Conservation (phyloP, 345 rosid genomes). For the Syzygium oleosum region DNA sequence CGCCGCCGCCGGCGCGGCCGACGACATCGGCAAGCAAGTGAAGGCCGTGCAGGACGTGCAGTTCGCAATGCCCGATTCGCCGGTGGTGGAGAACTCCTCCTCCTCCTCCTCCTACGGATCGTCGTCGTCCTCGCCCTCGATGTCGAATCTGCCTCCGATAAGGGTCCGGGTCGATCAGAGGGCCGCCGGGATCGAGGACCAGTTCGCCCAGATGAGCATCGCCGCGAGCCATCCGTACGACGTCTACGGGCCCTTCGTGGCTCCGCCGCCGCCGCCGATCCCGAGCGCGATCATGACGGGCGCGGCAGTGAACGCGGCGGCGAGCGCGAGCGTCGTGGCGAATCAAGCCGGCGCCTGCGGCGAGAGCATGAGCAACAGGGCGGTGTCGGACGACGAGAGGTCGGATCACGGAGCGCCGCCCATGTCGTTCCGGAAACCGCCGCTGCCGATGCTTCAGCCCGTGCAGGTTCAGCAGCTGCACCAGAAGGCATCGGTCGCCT, state of each 20-base stretch:
- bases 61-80: conserved; percentile 42
- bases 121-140: conserved; percentile 62
- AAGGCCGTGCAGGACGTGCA: conserved; percentile 36
- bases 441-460: conserved; percentile 33
- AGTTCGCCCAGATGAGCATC: conserved; percentile 41
- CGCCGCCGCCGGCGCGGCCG: neutral
- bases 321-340: neutral
- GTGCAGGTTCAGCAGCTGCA: conserved; percentile 33
- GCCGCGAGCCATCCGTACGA: conserved; percentile 11
- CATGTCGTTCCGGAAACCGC: conserved; percentile 50
- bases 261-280: conserved; percentile 26
- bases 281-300: conserved; percentile 9
- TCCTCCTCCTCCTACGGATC: conserved; percentile 55
- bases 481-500: conserved; percentile 19
- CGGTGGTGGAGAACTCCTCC: conserved; percentile 26
- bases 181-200: conserved; percentile 39
- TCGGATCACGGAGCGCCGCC: conserved; percentile 45
- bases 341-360: conserved; percentile 14
- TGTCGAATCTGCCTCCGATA: conserved; percentile 59
- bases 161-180: conserved; percentile 30
- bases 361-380: conserved; percentile 18
- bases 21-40: neutral
- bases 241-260: conserved; percentile 12
- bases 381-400: conserved; percentile 51
- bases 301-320: neutral